Base-by-base conservation (phyloP, 2,329 filamentous ascomycete species). In the Magnaporthiopsis rhizophila region DNA sequence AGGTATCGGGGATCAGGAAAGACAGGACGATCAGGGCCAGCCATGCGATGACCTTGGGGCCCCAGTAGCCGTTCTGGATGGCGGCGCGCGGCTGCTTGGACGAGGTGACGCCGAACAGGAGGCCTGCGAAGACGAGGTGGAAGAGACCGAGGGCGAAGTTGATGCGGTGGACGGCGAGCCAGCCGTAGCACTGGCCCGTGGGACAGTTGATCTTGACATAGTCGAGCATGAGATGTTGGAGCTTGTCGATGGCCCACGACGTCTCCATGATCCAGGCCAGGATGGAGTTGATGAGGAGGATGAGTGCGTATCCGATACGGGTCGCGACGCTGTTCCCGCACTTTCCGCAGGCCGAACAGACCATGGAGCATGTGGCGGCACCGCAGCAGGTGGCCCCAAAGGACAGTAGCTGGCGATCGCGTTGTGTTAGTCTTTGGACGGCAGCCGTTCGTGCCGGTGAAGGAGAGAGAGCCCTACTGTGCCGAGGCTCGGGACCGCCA, bases 261-360 rank as follows among this genome's bases (percentile, higher is more conserved):
- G 95, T 99, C 79, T 99, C 92, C 92, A 98, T 97, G 70, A 99
- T 91, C 95, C 95, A 99, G 50, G 95, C 94, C 62, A 98, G 76
- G 68, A 98, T 97, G 65, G 94, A 97, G 83, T 99, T 99, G 77
- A 98, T 79, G 69, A 99, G 87, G 64, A 99, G 90, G 67, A 99
- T 89, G 72, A 98, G 86, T 68, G 95, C 93, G 75, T 97, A 97
- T 73, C 91, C 94, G 79, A 98, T 96, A 81, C 95, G 91, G 69
- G 95, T 99, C 65, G 93, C 93, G 79, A 98, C 93, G 79, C 92
- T 96, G 82, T 97, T 98, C 71, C 93, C 91, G 78, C 94, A 98
- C 76, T 97, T 98, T 63, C 95, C 94, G 74, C 94, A 99, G 15
- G 92, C 91, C 75, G 90, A 95, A 80, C 93, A 98, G 61, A 98